phyloP scores from a whole-genome alignment of 2,329 filamentous ascomycete genomes.

The Trichoderma afroharzianum region DNA sequence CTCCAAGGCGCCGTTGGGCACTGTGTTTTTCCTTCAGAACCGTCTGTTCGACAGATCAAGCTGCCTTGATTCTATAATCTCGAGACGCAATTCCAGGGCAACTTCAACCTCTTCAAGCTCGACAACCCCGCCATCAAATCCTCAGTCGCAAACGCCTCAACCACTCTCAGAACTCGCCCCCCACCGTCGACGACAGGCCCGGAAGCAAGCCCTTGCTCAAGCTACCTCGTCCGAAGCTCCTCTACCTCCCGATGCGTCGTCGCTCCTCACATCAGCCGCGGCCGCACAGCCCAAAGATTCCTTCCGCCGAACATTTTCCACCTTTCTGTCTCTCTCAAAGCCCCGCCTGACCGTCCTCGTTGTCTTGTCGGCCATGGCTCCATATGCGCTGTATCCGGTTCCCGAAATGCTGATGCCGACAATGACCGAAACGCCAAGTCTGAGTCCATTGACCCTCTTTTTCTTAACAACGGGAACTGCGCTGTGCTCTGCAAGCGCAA shows the following conservation, averaged over 20 bases:
- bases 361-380: constrained; percentile 82
- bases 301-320: constrained; percentile 65
- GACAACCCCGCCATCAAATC: constrained; percentile 19
- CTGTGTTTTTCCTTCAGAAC: constrained; percentile 36
- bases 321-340: constrained; percentile 90
- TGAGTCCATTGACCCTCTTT: constrained; percentile 84
- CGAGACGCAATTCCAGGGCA: constrained; percentile 26
- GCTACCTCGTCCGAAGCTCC: constrained; percentile 25
- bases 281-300: constrained; percentile 49
- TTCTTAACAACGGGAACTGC: constrained; percentile 90
- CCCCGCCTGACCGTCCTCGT: constrained; percentile 89
- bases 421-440: constrained; percentile 65
- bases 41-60: constrained; percentile 34
- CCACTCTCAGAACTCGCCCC: constrained; percentile 30
- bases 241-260: constrained; percentile 51
- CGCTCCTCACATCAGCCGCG: constrained; percentile 51
- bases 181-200: constrained; percentile 35
- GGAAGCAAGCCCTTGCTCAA: constrained; percentile 23
- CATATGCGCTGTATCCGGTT: constrained; percentile 91
- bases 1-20: constrained; percentile 19
- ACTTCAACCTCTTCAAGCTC: constrained; percentile 26
- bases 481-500: constrained; percentile 84
- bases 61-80: constrained; percentile 35
- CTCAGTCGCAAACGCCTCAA: constrained; percentile 22
- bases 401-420: constrained; percentile 75